Evolutionary conservation across 1,284 basidiomycete genomes (phyloP), one percentile per base, ranked within the genome.

Genomic region (Cutaneotrichosporon spelunceum): DNA sequence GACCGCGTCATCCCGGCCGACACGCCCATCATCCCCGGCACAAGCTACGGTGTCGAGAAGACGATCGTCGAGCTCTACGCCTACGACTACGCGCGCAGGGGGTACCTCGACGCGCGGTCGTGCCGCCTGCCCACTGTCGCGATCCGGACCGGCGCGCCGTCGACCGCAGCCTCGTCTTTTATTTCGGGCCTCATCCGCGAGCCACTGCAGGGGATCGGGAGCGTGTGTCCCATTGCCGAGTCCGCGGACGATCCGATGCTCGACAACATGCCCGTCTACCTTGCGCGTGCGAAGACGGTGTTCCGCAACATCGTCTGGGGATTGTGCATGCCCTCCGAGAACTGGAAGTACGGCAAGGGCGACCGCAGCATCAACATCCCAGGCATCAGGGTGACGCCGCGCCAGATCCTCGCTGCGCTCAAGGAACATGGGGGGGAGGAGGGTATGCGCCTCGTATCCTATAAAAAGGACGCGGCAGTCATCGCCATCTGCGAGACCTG

Each of bases 111-210:
- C 67, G 85, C 85, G 11, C 82, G 86, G 33, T 83, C 85, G 48
- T 78, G 87, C 48, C 83, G 86, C 11, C 79, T 87, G 3, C 86
- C 86, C 0, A 87, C 86, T 4, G 83, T 88, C 50, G 82, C 83
- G 45, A 83, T 87, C 52, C 82, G 86, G 47, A 81, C 85, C 2
- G 85, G 78, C 33, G 78, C 75, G 67, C 86, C 86, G 0, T 81
- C 85, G 6, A 80, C 81, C 9, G 86, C 86, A 0, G 83, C 85
- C 3, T 86, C 85, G 19, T 81, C 84, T 10, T 87, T 87, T 77
- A 82, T 87, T 65, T 87, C 74, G 76, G 85, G 84, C 27, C 82
- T 88, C 66, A 84, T 87, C 61, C 83, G 86, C 23, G 86, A 87
- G 72, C 86, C 86, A 0, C 79, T 88, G 5, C 82, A 84, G 64